These are phyloP conservation scores for Haematococcus lacustris DNA, from an alignment of 139 green algal species.

Conservation along the genomic window DNA sequence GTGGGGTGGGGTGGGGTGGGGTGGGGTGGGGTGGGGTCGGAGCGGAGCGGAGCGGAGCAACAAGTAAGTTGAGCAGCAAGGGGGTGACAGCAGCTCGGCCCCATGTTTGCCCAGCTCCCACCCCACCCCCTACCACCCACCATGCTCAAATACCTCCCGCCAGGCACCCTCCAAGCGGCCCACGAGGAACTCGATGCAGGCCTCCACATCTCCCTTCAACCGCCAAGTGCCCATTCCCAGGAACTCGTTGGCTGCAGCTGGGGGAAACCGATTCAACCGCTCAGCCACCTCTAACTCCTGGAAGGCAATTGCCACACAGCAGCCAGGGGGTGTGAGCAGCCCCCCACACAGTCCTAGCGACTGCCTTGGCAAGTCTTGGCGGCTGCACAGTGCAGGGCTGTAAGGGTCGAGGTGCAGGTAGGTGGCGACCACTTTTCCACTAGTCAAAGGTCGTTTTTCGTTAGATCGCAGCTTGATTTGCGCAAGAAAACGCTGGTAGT, in stretches of 20 bases:
- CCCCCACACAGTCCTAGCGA: background rate
- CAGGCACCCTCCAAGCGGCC: slow-evolving; percentile 48
- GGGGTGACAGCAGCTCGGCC: background rate
- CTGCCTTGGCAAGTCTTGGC: background rate
- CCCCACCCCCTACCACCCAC: slow-evolving; percentile 4
- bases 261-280: slow-evolving; percentile 7
- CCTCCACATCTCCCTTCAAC: slow-evolving; percentile 37
- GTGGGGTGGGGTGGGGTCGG: background rate
- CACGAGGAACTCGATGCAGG: slow-evolving; percentile 47
- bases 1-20: background rate
- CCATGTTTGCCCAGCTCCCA: background rate
- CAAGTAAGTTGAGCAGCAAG: background rate
- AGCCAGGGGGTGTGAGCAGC: background rate
- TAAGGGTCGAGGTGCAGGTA: background rate
- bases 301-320: background rate
- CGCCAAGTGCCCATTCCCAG: slow-evolving; percentile 65
- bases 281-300: too few relatives aligned
- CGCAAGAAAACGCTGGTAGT: too few relatives aligned
- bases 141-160: slow-evolving; percentile 34
- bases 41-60: background rate
- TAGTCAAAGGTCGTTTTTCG: background rate
- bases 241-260: slow-evolving; percentile 28
- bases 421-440: background rate
- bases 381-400: background rate
- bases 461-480: too few relatives aligned